Base-by-base conservation (phyloP, 2,329 filamentous ascomycete species). In the Gyromitra esculenta region DNA sequence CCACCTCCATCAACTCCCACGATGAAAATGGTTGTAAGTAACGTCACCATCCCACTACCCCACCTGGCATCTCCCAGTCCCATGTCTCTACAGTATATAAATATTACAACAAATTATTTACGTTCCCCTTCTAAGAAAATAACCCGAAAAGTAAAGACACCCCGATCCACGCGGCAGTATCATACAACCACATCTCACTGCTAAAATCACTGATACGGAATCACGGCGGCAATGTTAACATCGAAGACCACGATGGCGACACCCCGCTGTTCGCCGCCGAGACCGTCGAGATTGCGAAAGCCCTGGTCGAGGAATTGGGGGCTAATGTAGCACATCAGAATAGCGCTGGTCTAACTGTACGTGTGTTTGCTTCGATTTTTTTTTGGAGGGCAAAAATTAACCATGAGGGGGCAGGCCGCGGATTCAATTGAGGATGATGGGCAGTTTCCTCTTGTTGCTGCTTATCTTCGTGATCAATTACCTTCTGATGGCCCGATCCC, bases 201-300 rank as follows among this genome's bases (percentile, higher is more conserved):
- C 87, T 97, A 15, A 91, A 92, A 76, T 84, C 89, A 0, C 87
- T 99, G 5, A 87, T 97, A 37, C 86, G 86, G 60, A 92, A 95
- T 43, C 93, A 94, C 84, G 85, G 89, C 11, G 94, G 95, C 31
- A 86, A 94, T 76, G 88, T 94, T 62, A 91, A 97, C 82, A 86
- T 97, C 67, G 89, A 88, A 79, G 96, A 99, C 82, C 93, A 97
- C 83, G 96, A 99, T 83, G 89, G 90, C 73, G 96, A 99, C 84
- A 97, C 95, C 0, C 92, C 95, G n/a, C 86, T 99, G 3, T 99
- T 97, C 82, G 93, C 94, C n/a, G 90, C 91, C 37, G 96, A 99
- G 84, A 92, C 89, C 0, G 86, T 91, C 63, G 90, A 92, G 2
- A 91, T 93, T 56, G 95, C 95, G 21, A 89, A 89, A 80, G 88